Base-by-base conservation (phyloP, 2,329 filamentous ascomycete genomes). In the Beauveria pseudobassiana region DNA sequence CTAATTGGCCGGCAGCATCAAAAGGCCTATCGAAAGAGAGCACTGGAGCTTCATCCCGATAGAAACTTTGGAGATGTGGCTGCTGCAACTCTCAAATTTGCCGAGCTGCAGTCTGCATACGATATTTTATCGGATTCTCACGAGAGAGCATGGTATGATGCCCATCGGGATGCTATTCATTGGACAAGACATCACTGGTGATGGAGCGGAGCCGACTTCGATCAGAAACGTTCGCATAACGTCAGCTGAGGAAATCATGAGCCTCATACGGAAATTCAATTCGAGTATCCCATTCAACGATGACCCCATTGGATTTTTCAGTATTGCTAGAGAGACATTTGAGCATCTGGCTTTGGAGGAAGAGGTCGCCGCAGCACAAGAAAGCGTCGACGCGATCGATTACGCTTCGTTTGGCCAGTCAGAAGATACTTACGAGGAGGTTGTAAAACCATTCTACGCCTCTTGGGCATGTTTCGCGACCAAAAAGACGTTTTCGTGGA, bases 131-230 rank as follows among this genome's bases (percentile, higher is more conserved):
- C 93, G 1, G 95, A 99, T 73, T 87, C 92, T 12, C 93, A 99
- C 72, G 95, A 99, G 74, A 86, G 95, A 67, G 89, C 93, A 38
- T 99, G 95, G 95, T 99, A 99, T 77, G 93, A 99, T 75, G 92
- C 92, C 3, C 95, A 99, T 72, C 88, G 91, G 64, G 87, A 92
- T 67, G 87, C 89, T 56, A 96, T 98, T 64, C 64, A 83, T 84
- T 34, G 88, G 87, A 45, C 81, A 84, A 62, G 84, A 86, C 59
- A 66, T 72, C 38, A 73, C 74, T 30, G 75, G 74, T 30, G 74
- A 72, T 43, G 76, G 75, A 22, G 75, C 76, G 52, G 80, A 79
- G 42, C 79, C 84, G 60, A 86, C 85, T 66, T 86, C 88, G 50
- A 82, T 80, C 66, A 76, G 87, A 66, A 87, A 91, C 70, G 82